phyloP scores from a whole-genome alignment of 805 yeast species.

The Metschnikowia amazonensis region DNA sequence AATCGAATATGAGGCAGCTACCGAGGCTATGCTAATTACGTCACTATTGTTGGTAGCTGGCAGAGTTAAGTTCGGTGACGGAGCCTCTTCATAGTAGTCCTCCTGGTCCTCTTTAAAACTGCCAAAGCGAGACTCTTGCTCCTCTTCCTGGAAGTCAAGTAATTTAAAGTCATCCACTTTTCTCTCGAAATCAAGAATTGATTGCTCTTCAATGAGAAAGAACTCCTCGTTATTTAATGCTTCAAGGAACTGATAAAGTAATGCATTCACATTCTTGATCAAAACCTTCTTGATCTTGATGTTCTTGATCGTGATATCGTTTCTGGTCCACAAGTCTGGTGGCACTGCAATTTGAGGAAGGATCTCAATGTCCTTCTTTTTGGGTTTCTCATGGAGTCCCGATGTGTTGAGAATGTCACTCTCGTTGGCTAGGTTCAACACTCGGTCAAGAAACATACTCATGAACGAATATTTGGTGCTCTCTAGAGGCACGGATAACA shows the following conservation, averaged over 20 bases:
- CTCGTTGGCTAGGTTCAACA: conserved; percentile 22
- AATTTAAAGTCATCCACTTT: conserved; percentile 32
- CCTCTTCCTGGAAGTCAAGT: conserved; percentile 11
- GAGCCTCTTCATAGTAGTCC: conserved; percentile 8
- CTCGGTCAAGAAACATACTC: conserved; percentile 23
- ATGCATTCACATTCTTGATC: conserved; percentile 30
- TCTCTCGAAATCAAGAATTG: conserved; percentile 29
- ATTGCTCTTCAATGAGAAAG: conserved; percentile 23
- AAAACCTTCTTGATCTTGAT: conserved; percentile 30
- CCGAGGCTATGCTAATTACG: conserved; percentile 2
- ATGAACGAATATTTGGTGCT: conserved; percentile 26
- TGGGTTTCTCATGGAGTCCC: not conserved
- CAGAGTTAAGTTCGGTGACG: conserved; percentile 1
- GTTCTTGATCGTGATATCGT: conserved; percentile 29
- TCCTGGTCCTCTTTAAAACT: conserved; percentile 13
- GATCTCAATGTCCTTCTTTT: conserved; percentile 21
- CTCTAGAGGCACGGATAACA: conserved; percentile 27
- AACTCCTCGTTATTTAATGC: conserved; percentile 17
- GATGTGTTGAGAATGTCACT: conserved; percentile 13
- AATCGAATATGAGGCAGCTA: not conserved
- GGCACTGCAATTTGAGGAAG: conserved; percentile 35
- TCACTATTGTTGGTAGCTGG: conserved; percentile 2
- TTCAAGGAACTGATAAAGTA: conserved; percentile 18
- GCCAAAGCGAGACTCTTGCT: conserved; percentile 5
- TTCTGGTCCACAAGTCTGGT: conserved; percentile 34